These are phyloP conservation scores for Polyplosphaeria fusca DNA, from an alignment of 495 filamentous ascomycete species.

Conservation along the genomic window DNA sequence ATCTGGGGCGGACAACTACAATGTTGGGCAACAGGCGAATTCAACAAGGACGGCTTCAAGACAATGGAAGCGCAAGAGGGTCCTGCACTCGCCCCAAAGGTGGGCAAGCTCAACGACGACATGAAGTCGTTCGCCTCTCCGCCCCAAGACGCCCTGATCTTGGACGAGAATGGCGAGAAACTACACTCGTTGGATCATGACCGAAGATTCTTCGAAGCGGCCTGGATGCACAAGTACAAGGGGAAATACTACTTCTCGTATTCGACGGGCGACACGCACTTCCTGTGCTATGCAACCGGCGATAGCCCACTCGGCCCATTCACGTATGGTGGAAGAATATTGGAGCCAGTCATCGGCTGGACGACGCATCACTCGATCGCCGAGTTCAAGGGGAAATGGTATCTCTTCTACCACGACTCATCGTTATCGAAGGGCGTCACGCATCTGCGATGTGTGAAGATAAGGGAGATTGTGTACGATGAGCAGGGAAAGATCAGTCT, in stretches of 20 bases:
- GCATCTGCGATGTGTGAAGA: conserved; percentile 67
- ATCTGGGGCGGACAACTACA: conserved; percentile 72
- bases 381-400: conserved; percentile 67
- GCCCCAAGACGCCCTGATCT: conserved; percentile 54
- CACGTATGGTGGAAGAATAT: conserved; percentile 63
- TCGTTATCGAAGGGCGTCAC: conserved; percentile 58
- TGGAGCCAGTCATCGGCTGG: conserved; percentile 74
- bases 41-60: conserved; percentile 47
- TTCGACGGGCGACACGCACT: conserved; percentile 73
- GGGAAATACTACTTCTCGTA: conserved; percentile 72
- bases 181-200: conserved; percentile 65
- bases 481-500: conserved; percentile 55
- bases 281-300: conserved; percentile 61
- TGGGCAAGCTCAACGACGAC: conserved; percentile 58
- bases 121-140: conserved; percentile 57
- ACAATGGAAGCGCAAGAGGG: conserved; percentile 55
- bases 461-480: conserved; percentile 70
- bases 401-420: conserved; percentile 71
- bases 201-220: conserved; percentile 72
- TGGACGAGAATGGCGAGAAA: conserved; percentile 57
- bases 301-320: conserved; percentile 64
- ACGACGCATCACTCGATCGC: conserved; percentile 78
- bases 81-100: conserved; percentile 55
- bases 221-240: conserved; percentile 67
- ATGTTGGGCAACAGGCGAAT: conserved; percentile 50